Evolutionary conservation across 495 filamentous ascomycete species (phyloP), one percentile per base, ranked within the genome.

Genomic region (Terfezia boudieri): DNA sequence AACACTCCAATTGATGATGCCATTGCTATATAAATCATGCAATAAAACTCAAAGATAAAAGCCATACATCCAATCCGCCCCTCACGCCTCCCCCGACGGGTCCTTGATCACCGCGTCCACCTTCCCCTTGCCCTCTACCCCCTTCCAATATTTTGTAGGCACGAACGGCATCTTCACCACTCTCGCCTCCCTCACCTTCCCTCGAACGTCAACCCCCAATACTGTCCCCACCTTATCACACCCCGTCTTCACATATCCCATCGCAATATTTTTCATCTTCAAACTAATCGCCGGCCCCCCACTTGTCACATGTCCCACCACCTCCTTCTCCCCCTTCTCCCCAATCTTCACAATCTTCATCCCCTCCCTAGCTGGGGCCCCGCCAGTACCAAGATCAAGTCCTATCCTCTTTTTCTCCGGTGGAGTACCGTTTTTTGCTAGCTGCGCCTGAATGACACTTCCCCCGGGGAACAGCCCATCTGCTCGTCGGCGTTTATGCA

Each of bases 141-240:
- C 64, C 63, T 69, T 77, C 59, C 74, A 82, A 65, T 92, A 95
- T 70, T 84, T 87, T 59, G 73, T 80, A 53, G 79, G 76, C 52
- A 95, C 76, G 70, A 94, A 98, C 36, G 90, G 92, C 90, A 98
- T 94, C 73, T 87, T 89, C 2, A 76, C 74, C 37, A 96, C 83
- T 9, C 72, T 75, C 0, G 84, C 90, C 71, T 80, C 80, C 61
- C 86, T 77, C 59, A 74, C 69, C 73, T 82, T 86, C 9, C 88
- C 90, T 36, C 90, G 73, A 0, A 98, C 83, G 55, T 84, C 57
- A 10, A 94, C 81, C 16, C 75, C 75, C 2, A 96, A 72, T 67
- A 88, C 79, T 0, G 89, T 95, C 7, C 87, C 92, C 50, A 77
- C 72, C 74, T 92, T 93, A 60, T 94, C 84, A 62, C 81, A 65